phyloP scores from a whole-genome alignment of 2,329 filamentous ascomycete genomes.

The Pseudocercospora musae region DNA sequence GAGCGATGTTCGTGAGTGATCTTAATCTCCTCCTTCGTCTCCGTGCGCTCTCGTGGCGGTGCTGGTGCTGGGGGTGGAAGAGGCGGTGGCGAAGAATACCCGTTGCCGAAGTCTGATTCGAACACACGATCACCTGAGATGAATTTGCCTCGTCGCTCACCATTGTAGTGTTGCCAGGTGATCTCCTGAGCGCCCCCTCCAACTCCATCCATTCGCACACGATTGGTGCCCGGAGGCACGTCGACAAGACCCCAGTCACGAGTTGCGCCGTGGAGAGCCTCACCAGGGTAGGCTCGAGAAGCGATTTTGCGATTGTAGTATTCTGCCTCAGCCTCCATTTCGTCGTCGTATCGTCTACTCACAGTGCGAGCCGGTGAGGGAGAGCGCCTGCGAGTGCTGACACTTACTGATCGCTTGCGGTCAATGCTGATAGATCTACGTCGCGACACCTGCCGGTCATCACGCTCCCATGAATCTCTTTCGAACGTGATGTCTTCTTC shows the following conservation, averaged over 20 bases:
- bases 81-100: slow-evolving; percentile 18
- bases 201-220: slow-evolving; percentile 75
- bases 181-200: slow-evolving; percentile 74
- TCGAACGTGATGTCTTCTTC: slow-evolving; percentile 69
- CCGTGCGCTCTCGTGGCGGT: slow-evolving; percentile 29
- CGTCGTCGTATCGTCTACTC: slow-evolving; percentile 43
- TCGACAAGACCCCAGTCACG: slow-evolving; percentile 79
- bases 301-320: slow-evolving; percentile 66
- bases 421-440: slow-evolving; percentile 33
- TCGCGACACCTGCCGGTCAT: slow-evolving; percentile 24
- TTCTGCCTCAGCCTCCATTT: slow-evolving; percentile 54
- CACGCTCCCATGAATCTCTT: slow-evolving; percentile 48
- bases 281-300: slow-evolving; percentile 67
- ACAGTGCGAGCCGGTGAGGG: slow-evolving; percentile 18
- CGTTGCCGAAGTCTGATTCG: slow-evolving; percentile 43
- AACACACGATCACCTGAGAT: slow-evolving; percentile 61
- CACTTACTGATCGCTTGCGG: slow-evolving; percentile 24
- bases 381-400: slow-evolving; percentile 39
- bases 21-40: slow-evolving; percentile 51
- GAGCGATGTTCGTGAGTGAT: slow-evolving; percentile 25
- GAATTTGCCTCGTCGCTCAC: slow-evolving; percentile 71
- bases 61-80: slow-evolving; percentile 18
- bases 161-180: slow-evolving; percentile 75
- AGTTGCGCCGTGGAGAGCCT: slow-evolving; percentile 70
- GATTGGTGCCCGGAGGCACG: slow-evolving; percentile 77